phyloP scores from a whole-genome alignment of 371 early-diverging fungal species.

The Chytridiales sp. region DNA sequence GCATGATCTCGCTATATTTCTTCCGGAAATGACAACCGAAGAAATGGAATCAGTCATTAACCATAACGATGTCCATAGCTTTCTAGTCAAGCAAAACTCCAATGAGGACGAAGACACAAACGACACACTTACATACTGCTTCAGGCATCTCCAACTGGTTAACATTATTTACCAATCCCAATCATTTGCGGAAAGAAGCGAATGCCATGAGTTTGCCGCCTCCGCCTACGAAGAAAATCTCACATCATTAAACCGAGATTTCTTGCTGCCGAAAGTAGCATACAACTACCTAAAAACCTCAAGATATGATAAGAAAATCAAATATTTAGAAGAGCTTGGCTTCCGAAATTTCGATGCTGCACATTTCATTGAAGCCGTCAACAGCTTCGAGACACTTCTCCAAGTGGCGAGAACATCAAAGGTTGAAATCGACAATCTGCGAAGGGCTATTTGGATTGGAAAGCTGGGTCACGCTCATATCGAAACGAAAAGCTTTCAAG shows the following conservation, averaged over 20 bases:
- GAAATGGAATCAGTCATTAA: background rate
- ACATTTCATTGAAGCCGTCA: background rate
- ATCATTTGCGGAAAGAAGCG: background rate
- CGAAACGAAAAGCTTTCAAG: too few species aligned
- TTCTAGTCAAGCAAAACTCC: background rate
- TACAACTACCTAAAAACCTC: conserved; percentile 1
- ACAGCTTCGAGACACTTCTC: conserved; percentile 4
- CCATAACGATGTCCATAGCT: background rate
- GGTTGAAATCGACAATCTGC: too few species aligned
- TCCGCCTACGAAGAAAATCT: background rate
- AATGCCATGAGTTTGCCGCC: conserved; percentile 2
- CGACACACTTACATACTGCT: background rate
- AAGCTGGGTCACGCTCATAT: too few species aligned
- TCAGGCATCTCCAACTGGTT: conserved; percentile 7
- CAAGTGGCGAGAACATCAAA: too few species aligned
- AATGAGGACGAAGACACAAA: too few species aligned
- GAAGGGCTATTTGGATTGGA: too few species aligned
- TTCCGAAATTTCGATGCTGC: background rate
- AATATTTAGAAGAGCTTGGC: conserved; percentile 10
- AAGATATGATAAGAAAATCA: background rate
- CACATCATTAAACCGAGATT: background rate
- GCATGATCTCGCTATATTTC: too few species aligned
- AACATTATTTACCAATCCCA: conserved; percentile 10
- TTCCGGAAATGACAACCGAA: too few species aligned
- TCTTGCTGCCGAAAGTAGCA: conserved; percentile 4